Base-by-base conservation (phyloP, 169 alveolate genomes). In the Plasmodium billcollinsi region DNA sequence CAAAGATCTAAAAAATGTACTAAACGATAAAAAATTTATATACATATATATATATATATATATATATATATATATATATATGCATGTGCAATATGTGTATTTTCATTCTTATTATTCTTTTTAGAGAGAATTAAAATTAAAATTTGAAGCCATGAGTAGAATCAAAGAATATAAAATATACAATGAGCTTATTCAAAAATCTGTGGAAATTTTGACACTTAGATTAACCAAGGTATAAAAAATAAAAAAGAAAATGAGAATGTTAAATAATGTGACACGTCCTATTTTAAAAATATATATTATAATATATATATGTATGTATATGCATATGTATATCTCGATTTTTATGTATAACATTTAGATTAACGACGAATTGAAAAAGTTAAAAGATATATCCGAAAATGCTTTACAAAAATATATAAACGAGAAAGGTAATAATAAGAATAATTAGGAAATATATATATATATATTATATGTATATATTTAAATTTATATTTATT, bases 91-190 rank as follows among this genome's bases (percentile, higher is more conserved):
- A 33, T 33, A 33, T 52, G 18, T 52, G 7, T 54, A 43, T 70
- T 18, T 33, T 18, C 65, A 29, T 56, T 50, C n/a, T 61, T 61
- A 6, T 24, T 20, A 33, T 39, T 47, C 24, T 26, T 58, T 26
- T 65, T 43, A 76, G 89, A 69, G 20, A 49, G 89, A 76, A 65
- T 72, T 76, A 11, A 76, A 50, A 43, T 21, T 76, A 20, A 76
- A 76, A 58, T 76, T 76, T 43, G 89, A 76, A 21, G 52, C 89
- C 14, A 76, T 76, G 89, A 72, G 89, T n/a, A 63, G 78, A 67
- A 76, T 76, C 29, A 24, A 76, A 7, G 69, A 76, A 52, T 65
- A 76, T 56, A 63, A 76, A 33, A 50, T 76, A 45, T 76, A 63
- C 47, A 76, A n/a, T 29, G 73, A 76, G 11, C 70, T 76, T 15